These are phyloP conservation scores for Puccinia novopanici DNA, from an alignment of 1,284 basidiomycete genomes.

Conservation along the genomic window DNA sequence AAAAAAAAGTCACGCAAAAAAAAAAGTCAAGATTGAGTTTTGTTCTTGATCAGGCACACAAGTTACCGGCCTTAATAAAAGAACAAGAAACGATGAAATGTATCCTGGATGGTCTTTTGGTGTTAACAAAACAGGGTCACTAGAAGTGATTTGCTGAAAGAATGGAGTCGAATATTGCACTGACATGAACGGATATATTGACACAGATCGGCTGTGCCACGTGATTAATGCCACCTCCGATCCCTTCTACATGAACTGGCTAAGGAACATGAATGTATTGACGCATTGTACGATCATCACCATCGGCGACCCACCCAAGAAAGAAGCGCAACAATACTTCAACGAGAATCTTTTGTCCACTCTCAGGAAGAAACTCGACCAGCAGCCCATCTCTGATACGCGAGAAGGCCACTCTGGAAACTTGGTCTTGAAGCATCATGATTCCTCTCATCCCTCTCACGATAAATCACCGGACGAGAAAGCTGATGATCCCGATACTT, in stretches of 20 bases:
- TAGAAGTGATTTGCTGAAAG: no score
- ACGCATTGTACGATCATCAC: constrained; percentile 67
- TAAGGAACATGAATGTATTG: constrained; percentile 54
- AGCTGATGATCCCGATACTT: no score
- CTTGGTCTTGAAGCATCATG: constrained; percentile 19
- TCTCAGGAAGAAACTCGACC: constrained; percentile 66
- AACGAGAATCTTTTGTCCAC: constrained; percentile 67
- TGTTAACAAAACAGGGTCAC: constrained; percentile 76
- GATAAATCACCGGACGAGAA: not conserved
- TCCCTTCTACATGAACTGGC: constrained; percentile 71
- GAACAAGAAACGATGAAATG: constrained; percentile 77
- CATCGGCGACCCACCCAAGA: constrained; percentile 73
- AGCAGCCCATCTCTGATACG: constrained; percentile 23
- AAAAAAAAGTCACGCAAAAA: not conserved
- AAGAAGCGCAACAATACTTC: constrained; percentile 70
- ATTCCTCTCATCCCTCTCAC: not conserved
- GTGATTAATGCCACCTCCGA: constrained; percentile 80
- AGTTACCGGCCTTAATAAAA: constrained; percentile 66
- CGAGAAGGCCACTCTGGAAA: not conserved
- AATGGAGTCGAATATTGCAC: no score
- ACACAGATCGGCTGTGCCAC: constrained; percentile 71
- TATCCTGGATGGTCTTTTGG: constrained; percentile 76
- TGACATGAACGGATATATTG: no score
- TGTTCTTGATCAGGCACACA: constrained; percentile 31
- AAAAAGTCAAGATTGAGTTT: not conserved